Conservation (phyloP, 1,284 basidiomycete species). For the Trametes versicolor region DNA sequence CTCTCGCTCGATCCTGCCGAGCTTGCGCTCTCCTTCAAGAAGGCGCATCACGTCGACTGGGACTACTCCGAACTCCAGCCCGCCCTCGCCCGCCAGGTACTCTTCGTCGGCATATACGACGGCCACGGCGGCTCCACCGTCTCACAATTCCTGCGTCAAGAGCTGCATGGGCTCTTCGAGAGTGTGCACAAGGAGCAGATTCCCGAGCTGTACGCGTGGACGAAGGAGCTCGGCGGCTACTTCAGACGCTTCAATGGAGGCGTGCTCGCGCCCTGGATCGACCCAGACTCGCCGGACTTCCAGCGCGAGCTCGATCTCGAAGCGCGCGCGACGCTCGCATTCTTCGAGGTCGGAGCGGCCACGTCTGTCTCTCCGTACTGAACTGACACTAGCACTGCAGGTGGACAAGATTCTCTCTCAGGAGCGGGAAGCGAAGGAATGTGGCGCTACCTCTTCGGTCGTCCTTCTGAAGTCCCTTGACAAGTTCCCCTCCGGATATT, state of each 20-base stretch:
- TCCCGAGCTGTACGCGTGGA: conserved; percentile 79
- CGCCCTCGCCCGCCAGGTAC: conserved; percentile 74
- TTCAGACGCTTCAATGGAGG: conserved; percentile 90
- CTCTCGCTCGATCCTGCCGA: conserved; percentile 81
- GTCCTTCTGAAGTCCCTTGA: conserved; percentile 89
- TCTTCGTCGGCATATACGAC: conserved; percentile 90
- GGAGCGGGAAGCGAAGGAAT: conserved; percentile 69
- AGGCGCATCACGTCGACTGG: conserved; percentile 75
- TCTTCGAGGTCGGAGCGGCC: conserved; percentile 73
- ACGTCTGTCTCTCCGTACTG: no score
- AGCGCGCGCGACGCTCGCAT: conserved; percentile 85
- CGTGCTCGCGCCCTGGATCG: conserved; percentile 73
- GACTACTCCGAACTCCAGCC: conserved; percentile 68
- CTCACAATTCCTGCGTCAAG: conserved; percentile 68
- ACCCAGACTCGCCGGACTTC: conserved; percentile 48
- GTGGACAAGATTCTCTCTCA: conserved; percentile 70
- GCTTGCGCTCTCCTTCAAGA: conserved; percentile 70
- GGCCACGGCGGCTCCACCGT: conserved; percentile 58
- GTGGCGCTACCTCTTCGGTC: conserved; percentile 92
- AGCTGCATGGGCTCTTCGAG: conserved; percentile 85
- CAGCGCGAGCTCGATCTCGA: conserved; percentile 76
- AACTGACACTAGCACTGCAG: conserved; percentile 40
- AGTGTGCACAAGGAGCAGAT: conserved; percentile 73
- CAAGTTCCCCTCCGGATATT: conserved; percentile 80
- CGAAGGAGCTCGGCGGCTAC: conserved; percentile 86